A percentile compares a stretch with the other conserved stretches of the same genome.
Conservation (phyloP, 1,284 basidiomycete species). For the Naganishia sp. region DNA sequence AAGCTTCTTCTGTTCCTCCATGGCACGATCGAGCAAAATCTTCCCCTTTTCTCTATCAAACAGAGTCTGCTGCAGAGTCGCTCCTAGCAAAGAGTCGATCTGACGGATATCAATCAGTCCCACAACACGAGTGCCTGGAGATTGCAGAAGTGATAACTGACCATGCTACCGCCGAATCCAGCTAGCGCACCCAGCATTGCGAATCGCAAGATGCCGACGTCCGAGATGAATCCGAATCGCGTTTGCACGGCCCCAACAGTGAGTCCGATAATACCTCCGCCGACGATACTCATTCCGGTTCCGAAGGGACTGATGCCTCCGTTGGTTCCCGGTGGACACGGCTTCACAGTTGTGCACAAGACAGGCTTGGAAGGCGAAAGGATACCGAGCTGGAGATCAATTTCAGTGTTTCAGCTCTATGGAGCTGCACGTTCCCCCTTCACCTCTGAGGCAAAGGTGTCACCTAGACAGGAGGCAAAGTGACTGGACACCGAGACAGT, state of each 20-base stretch:
- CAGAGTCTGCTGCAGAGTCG: slow-evolving; percentile 78
- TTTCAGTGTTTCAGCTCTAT: slow-evolving; percentile 35
- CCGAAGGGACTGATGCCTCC: slow-evolving; percentile 79
- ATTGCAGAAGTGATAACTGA: slow-evolving; percentile 50
- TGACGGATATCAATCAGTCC: slow-evolving; percentile 43
- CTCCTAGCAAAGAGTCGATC: slow-evolving; percentile 84
- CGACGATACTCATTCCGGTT: slow-evolving; percentile 69
- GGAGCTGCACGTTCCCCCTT: background rate
- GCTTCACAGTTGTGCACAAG: slow-evolving; percentile 70
- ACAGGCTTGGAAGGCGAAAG: slow-evolving; percentile 67
- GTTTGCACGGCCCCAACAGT: slow-evolving; percentile 66
- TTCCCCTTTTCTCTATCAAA: slow-evolving; percentile 67
- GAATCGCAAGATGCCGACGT: slow-evolving; percentile 59
- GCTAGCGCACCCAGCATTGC: slow-evolving; percentile 46
- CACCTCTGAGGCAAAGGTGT: slow-evolving; percentile 71
- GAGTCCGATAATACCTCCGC: slow-evolving; percentile 71
- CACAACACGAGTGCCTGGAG: background rate
- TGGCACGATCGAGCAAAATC: slow-evolving; percentile 59
- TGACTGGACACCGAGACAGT: slow-evolving; percentile 57
- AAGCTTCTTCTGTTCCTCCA: slow-evolving; percentile 7
- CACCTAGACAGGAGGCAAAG: slow-evolving; percentile 78
- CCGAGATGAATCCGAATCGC: slow-evolving; percentile 55
- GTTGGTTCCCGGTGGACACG: slow-evolving; percentile 87
- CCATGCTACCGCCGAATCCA: slow-evolving; percentile 74
- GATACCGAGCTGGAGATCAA: slow-evolving; percentile 66